A percentile compares a stretch with the other conserved stretches of the same genome.
phyloP scores from a whole-genome alignment of 2,329 filamentous ascomycete genomes.

The Aaosphaeria pasadenensis region DNA sequence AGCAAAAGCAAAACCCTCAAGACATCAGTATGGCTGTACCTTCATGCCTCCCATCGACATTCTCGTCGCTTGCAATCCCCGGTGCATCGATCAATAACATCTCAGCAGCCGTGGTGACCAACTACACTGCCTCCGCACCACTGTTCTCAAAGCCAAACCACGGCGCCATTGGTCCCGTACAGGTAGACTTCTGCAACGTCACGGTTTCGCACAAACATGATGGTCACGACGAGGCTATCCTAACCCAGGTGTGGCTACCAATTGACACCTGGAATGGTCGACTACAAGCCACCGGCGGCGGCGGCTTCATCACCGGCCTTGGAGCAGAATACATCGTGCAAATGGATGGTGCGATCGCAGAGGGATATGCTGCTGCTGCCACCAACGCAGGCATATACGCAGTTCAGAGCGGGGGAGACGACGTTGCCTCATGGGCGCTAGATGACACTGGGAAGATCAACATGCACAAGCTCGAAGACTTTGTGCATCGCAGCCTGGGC shows the following conservation, averaged over 20 bases:
- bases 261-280: slow-evolving; percentile 11
- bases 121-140: not conserved
- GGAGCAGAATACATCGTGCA: not conserved
- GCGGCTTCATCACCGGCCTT: slow-evolving; percentile 11
- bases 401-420: slow-evolving; percentile 1
- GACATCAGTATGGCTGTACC: too few relatives aligned
- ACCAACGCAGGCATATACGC: slow-evolving; percentile 10
- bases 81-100: not conserved
- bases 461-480: not conserved
- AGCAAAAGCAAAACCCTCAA: too few relatives aligned
- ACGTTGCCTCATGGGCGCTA: slow-evolving; percentile 1
- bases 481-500: not conserved
- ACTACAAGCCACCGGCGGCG: slow-evolving; percentile 13
- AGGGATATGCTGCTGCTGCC: slow-evolving; percentile 11
- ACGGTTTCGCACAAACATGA: slow-evolving; percentile 15
- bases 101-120: not conserved
- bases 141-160: slow-evolving; percentile 5
- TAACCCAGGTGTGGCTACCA: slow-evolving; percentile 14
- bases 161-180: slow-evolving; percentile 2
- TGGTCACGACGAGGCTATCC: slow-evolving; percentile 8
- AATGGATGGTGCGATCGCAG: slow-evolving; percentile 10
- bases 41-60: not conserved
- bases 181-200: slow-evolving; percentile 16
- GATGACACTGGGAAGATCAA: slow-evolving; percentile 7
- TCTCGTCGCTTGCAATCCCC: not conserved